Percentiles rank a stretch among this genome's conserved stretches.
These are phyloP conservation scores for Penicillium samsonianum DNA, from an alignment of 495 filamentous ascomycete genomes.

Conservation along the genomic window DNA sequence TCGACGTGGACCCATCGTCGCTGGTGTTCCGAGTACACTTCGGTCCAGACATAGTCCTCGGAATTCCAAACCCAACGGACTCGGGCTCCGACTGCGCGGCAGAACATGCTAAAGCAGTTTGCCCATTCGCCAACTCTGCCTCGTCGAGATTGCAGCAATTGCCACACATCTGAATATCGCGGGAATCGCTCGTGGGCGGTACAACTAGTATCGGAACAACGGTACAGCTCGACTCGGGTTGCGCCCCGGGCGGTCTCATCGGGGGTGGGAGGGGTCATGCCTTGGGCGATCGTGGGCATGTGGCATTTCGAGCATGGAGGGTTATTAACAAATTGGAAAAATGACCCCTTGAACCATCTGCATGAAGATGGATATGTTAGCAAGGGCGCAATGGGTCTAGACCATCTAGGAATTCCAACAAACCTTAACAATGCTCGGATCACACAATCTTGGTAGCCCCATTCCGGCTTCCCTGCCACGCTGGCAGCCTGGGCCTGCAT, in stretches of 20 bases:
- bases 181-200: slow-evolving; percentile 83
- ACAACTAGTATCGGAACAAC: slow-evolving; percentile 72
- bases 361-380: slow-evolving; percentile 24
- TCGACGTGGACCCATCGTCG: slow-evolving; percentile 98
- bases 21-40: slow-evolving; percentile 93
- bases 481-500: slow-evolving; percentile 83
- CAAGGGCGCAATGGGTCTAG: slow-evolving; percentile 14
- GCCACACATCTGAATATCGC: slow-evolving; percentile 95
- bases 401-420: slow-evolving; percentile 16
- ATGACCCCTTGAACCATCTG: slow-evolving; percentile 94
- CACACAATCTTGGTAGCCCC: slow-evolving; percentile 98
- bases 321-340: slow-evolving; percentile 97
- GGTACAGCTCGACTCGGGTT: slow-evolving; percentile 83
- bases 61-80: slow-evolving; percentile 99
- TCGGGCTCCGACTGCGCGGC: slow-evolving; percentile 83
- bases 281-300: slow-evolving; percentile 78
- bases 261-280: slow-evolving; percentile 78
- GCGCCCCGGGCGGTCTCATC: slow-evolving; percentile 90
- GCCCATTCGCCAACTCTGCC: slow-evolving; percentile 95
- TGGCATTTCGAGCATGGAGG: slow-evolving; percentile 78
- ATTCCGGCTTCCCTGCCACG: slow-evolving; percentile 81
- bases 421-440: slow-evolving; percentile 82
- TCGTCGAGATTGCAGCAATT: slow-evolving; percentile 77
- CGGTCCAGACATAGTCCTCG: slow-evolving; percentile 97
- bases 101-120: slow-evolving; percentile 99